Evolutionary conservation across 2,329 filamentous ascomycete genomes (phyloP).

Genomic region (Epichloe uncinata): DNA sequence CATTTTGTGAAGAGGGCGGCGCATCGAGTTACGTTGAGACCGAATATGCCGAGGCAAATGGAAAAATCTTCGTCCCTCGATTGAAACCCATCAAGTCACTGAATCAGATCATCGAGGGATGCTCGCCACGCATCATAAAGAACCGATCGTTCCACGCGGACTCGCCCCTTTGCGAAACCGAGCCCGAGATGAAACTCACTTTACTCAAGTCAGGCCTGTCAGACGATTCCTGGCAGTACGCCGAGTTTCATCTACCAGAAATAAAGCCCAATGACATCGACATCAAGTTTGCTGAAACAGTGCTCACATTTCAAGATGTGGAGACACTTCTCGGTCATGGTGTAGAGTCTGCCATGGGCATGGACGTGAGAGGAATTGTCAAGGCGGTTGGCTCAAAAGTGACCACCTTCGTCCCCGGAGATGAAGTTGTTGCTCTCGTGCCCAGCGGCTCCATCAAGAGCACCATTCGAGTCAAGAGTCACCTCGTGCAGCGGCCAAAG

Average conservation of each 20-base stretch:
- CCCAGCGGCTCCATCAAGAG: slow-evolving; percentile 22
- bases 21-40: slow-evolving; percentile 18
- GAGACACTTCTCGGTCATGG: slow-evolving; percentile 22
- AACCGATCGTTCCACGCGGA: slow-evolving; percentile 10
- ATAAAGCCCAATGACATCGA: slow-evolving; percentile 24
- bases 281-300: slow-evolving; percentile 24
- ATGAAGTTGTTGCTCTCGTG: slow-evolving; percentile 29
- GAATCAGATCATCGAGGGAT: slow-evolving; percentile 31
- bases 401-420: slow-evolving; percentile 19
- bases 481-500: slow-evolving; percentile 21
- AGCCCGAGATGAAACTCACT: slow-evolving; percentile 11
- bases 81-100: slow-evolving; percentile 25
- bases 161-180: background rate
- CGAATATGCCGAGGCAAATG: slow-evolving; percentile 29
- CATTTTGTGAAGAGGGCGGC: slow-evolving; percentile 9
- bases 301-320: slow-evolving; percentile 24
- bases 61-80: slow-evolving; percentile 30
- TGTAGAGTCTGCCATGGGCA: slow-evolving; percentile 19
- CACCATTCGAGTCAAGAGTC: slow-evolving; percentile 18
- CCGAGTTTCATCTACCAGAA: slow-evolving; percentile 6
- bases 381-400: slow-evolving; percentile 20
- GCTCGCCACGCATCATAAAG: slow-evolving; percentile 2
- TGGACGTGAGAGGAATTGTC: slow-evolving; percentile 29
- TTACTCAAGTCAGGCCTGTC: slow-evolving; percentile 15
- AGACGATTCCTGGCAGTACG: slow-evolving; percentile 14